phyloP scores from a whole-genome alignment of 2,329 filamentous ascomycete species.

The Colletotrichum cuscutae region DNA sequence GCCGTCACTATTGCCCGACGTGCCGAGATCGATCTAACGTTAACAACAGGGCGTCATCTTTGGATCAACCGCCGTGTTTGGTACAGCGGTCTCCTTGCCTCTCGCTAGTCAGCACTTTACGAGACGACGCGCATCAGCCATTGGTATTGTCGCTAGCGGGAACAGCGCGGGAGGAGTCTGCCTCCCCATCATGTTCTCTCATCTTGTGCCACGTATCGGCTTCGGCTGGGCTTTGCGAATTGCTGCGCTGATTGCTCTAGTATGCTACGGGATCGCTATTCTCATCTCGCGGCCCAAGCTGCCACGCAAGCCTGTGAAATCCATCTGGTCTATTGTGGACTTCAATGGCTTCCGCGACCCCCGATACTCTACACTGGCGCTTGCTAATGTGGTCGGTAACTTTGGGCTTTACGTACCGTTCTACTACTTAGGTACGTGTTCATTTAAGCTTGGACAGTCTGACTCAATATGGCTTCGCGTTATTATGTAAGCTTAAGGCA shows the following conservation, averaged over 20 bases:
- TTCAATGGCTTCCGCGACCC: slow-evolving; percentile 17
- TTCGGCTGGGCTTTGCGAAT: slow-evolving; percentile 62
- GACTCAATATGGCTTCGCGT: background rate
- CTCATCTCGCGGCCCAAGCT: slow-evolving; percentile 45
- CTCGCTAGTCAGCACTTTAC: slow-evolving; percentile 49
- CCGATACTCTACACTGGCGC: slow-evolving; percentile 2
- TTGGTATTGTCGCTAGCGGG: slow-evolving; percentile 41
- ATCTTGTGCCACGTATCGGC: slow-evolving; percentile 59
- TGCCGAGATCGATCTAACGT: slow-evolving; percentile 39
- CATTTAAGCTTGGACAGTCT: too few relatives aligned
- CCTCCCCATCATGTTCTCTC: slow-evolving; percentile 46
- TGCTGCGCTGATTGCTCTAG: slow-evolving; percentile 54
- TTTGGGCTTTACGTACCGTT: slow-evolving; percentile 47
- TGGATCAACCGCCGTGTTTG: slow-evolving; percentile 16
- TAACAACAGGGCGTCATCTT: slow-evolving; percentile 44
- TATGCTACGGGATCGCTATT: slow-evolving; percentile 47
- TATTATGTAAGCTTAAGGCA: background rate
- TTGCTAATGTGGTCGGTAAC: slow-evolving; percentile 37
- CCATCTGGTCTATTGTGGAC: slow-evolving; percentile 3
- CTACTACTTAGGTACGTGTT: slow-evolving; percentile 42
- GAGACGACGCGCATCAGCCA: slow-evolving; percentile 41
- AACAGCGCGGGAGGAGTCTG: slow-evolving; percentile 15
- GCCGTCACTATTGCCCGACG: slow-evolving; percentile 39
- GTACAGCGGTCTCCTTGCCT: background rate
- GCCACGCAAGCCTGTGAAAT: background rate